phyloP scores from a whole-genome alignment of 768 basidiomycete species.

The Leucocoprinus leucothites region DNA sequence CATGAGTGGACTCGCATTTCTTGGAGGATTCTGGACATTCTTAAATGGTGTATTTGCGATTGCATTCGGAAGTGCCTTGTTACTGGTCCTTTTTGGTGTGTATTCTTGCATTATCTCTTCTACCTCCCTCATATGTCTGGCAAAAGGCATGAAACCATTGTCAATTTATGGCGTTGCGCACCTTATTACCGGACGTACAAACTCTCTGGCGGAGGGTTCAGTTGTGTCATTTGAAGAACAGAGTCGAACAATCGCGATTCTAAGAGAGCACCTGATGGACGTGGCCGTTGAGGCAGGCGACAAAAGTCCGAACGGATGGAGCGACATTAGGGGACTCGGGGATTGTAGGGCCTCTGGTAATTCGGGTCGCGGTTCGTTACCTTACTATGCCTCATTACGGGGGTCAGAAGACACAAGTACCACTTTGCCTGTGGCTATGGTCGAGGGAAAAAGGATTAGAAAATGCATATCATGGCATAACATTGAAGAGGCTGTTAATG shows the following conservation, averaged over 20 bases:
- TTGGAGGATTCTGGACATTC: slow-evolving; percentile 13
- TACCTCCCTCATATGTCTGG: neutral
- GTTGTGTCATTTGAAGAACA: neutral
- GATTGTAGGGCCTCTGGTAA: too few species aligned
- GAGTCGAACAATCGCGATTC: neutral
- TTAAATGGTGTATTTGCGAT: slow-evolving; percentile 8
- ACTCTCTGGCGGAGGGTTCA: neutral
- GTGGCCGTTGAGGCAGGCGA: neutral
- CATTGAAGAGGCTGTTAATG: too few species aligned
- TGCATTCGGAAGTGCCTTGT: slow-evolving; percentile 6
- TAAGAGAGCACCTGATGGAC: neutral
- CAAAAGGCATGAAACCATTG: neutral
- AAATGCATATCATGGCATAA: too few species aligned
- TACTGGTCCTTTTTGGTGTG: slow-evolving; percentile 12
- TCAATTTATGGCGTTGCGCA: neutral
- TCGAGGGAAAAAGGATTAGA: too few species aligned
- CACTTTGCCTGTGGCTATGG: too few species aligned
- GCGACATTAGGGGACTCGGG: too few species aligned
- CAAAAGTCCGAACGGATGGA: too few species aligned
- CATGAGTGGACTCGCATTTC: slow-evolving; percentile 9
- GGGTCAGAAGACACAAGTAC: too few species aligned
- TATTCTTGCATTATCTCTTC: neutral
- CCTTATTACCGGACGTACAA: neutral
- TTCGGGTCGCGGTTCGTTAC: too few species aligned
- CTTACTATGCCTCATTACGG: too few species aligned